phyloP scores from a whole-genome alignment of 371 early-diverging fungal genomes.

The Mortierella sp. region DNA sequence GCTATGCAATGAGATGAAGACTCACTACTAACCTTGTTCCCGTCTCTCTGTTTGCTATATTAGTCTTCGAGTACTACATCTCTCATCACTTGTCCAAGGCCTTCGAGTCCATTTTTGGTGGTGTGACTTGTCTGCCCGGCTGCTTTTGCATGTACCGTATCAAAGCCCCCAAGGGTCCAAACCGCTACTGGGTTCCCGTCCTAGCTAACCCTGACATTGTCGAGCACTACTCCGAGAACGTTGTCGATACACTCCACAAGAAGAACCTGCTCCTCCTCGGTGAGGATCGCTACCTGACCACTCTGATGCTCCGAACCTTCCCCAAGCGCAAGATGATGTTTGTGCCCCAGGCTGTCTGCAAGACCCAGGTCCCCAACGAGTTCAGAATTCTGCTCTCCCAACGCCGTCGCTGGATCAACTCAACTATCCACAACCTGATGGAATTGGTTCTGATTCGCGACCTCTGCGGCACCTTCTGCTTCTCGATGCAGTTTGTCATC shows the following conservation, averaged over 20 bases:
- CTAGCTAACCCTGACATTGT: slow-evolving; percentile 93
- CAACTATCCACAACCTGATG: slow-evolving; percentile 96
- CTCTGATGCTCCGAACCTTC: slow-evolving; percentile 97
- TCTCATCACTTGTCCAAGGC: slow-evolving; percentile 94
- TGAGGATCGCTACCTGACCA: slow-evolving; percentile 99
- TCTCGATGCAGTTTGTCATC: slow-evolving; percentile 98
- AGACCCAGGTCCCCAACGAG: slow-evolving; percentile 93
- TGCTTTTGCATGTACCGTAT: slow-evolving; percentile 98
- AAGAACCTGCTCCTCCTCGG: slow-evolving; percentile 99
- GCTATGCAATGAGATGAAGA: neutral
- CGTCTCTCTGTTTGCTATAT: slow-evolving; percentile 34
- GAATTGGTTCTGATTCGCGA: slow-evolving; percentile 93
- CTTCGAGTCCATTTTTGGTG: slow-evolving; percentile 96
- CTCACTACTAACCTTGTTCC: slow-evolving; percentile 8
- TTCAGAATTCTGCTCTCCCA: slow-evolving; percentile 95
- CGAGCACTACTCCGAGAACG: slow-evolving; percentile 92
- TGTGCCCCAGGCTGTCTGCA: slow-evolving; percentile 94
- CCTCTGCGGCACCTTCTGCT: slow-evolving; percentile 98
- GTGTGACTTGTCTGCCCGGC: slow-evolving; percentile 96
- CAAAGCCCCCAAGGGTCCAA: slow-evolving; percentile 67
- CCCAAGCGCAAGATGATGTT: slow-evolving; percentile 96
- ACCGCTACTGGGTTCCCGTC: slow-evolving; percentile 88
- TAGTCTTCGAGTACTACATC: slow-evolving; percentile 96
- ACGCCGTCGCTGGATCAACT: slow-evolving; percentile 99
- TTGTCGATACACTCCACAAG: slow-evolving; percentile 97